Conservation (phyloP, 2,329 filamentous ascomycete genomes). For the Penicillium psychrosexuale region DNA sequence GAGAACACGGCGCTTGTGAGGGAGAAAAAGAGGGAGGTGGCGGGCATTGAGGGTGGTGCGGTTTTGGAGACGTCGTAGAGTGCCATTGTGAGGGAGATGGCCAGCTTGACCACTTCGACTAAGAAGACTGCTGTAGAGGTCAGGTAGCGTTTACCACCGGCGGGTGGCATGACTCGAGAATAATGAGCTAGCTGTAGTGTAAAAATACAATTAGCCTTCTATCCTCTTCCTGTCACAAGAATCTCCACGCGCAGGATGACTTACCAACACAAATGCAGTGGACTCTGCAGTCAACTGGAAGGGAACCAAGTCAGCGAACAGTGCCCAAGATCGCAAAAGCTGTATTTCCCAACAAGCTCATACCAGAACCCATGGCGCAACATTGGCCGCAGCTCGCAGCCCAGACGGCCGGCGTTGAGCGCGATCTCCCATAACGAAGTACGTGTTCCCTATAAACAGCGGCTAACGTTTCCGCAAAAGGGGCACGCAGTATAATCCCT, state of each 20-base stretch:
- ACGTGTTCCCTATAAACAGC: slow-evolving; percentile 8
- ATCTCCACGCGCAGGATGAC: slow-evolving; percentile 9
- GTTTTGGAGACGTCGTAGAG: slow-evolving; percentile 81
- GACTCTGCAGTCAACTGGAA: slow-evolving; percentile 44
- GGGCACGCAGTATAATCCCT: not conserved
- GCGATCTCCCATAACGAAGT: slow-evolving; percentile 32
- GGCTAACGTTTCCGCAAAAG: slow-evolving; percentile 12
- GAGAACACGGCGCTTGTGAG: slow-evolving; percentile 79
- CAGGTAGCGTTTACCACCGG: slow-evolving; percentile 81
- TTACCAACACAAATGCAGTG: slow-evolving; percentile 45
- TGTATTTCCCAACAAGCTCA: slow-evolving; percentile 11
- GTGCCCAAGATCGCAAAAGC: not conserved
- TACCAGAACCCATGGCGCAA: slow-evolving; percentile 42
- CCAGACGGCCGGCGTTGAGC: slow-evolving; percentile 32
- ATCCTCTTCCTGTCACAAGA: not conserved
- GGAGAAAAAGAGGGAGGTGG: slow-evolving; percentile 74
- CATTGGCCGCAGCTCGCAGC: slow-evolving; percentile 33
- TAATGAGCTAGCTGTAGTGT: slow-evolving; percentile 77
- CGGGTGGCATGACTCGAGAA: slow-evolving; percentile 85
- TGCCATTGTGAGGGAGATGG: slow-evolving; percentile 79
- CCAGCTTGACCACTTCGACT: slow-evolving; percentile 87
- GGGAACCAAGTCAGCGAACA: slow-evolving; percentile 5
- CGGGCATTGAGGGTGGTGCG: slow-evolving; percentile 73
- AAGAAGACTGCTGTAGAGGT: slow-evolving; percentile 92
- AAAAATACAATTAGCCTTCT: slow-evolving; percentile 10